Evolutionary conservation across 2,329 filamentous ascomycete species (phyloP).

Genomic region (Phialophora expanda): DNA sequence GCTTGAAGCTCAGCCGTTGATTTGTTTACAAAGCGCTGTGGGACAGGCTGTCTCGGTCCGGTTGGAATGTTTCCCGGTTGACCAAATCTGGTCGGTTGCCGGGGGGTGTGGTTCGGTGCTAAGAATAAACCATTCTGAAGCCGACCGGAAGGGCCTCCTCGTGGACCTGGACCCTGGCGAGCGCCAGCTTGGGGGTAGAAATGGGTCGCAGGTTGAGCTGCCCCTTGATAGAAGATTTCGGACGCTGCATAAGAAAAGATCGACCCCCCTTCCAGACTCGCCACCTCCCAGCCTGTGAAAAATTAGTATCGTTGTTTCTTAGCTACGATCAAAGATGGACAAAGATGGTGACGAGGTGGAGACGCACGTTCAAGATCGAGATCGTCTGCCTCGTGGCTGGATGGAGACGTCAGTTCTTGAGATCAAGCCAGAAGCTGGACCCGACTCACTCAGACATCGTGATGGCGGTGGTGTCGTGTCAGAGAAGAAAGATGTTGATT

Average conservation of each 20-base stretch:
- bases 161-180: neutral
- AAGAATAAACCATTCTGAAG: neutral
- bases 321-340: neutral
- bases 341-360: neutral
- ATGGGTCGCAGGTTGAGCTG: slow-evolving; percentile 7
- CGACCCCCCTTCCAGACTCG: slow-evolving; percentile 28
- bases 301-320: slow-evolving; percentile 7
- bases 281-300: slow-evolving; percentile 34
- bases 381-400: slow-evolving; percentile 33
- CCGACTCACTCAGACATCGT: slow-evolving; percentile 37
- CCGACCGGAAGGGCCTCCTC: slow-evolving; percentile 10
- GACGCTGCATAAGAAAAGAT: slow-evolving; percentile 30
- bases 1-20: slow-evolving; percentile 18
- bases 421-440: neutral
- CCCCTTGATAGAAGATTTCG: slow-evolving; percentile 24
- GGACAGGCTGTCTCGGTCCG: neutral
- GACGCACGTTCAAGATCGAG: slow-evolving; percentile 33
- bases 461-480: slow-evolving; percentile 6
- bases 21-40: neutral
- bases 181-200: slow-evolving; percentile 15
- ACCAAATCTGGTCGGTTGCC: neutral
- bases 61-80: slow-evolving; percentile 1
- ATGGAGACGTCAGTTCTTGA: slow-evolving; percentile 16
- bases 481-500: neutral
- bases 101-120: neutral